A percentile compares a stretch with the other conserved stretches of the same genome.
Evolutionary conservation across 306 rosid genomes (phyloP).

Genomic region (Castanea sativa): DNA sequence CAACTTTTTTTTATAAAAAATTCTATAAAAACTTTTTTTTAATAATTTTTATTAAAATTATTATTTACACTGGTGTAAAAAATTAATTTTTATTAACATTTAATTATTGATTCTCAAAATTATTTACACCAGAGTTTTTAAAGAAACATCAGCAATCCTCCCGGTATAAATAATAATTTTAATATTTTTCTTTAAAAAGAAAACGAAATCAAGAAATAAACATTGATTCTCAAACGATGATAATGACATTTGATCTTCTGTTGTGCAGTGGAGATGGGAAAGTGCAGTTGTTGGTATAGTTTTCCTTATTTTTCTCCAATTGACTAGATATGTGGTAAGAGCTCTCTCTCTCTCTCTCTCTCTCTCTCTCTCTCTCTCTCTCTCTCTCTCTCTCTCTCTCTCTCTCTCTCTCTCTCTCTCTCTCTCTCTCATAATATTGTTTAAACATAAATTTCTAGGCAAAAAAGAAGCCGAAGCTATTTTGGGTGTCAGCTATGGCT

Average conservation of each 20-base stretch:
- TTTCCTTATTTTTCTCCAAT: slow-evolving; percentile 50
- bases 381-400: background rate
- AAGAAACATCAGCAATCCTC: too few species aligned
- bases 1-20: too few species aligned
- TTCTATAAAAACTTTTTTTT: too few species aligned
- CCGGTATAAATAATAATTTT: too few species aligned
- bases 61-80: too few species aligned
- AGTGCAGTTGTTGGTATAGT: slow-evolving; percentile 56
- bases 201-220: too few species aligned
- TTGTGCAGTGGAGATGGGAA: slow-evolving; percentile 73
- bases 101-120: too few species aligned
- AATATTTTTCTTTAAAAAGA: too few species aligned
- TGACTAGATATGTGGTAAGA: slow-evolving; percentile 52
- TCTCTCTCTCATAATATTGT: background rate
- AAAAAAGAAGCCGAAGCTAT: slow-evolving; percentile 55
- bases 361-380: slow-evolving; percentile 3
- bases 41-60: too few species aligned
- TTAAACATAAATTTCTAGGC: slow-evolving; percentile 39
- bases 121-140: too few species aligned
- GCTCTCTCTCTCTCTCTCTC: slow-evolving; percentile 1
- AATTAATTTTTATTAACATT: too few species aligned
- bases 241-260: background rate
- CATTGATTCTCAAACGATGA: background rate
- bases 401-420: background rate
- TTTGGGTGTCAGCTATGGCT: slow-evolving; percentile 81